These are phyloP conservation scores for Chaetomium olivaceum DNA, from an alignment of 2,329 filamentous ascomycete genomes.

Conservation along the genomic window DNA sequence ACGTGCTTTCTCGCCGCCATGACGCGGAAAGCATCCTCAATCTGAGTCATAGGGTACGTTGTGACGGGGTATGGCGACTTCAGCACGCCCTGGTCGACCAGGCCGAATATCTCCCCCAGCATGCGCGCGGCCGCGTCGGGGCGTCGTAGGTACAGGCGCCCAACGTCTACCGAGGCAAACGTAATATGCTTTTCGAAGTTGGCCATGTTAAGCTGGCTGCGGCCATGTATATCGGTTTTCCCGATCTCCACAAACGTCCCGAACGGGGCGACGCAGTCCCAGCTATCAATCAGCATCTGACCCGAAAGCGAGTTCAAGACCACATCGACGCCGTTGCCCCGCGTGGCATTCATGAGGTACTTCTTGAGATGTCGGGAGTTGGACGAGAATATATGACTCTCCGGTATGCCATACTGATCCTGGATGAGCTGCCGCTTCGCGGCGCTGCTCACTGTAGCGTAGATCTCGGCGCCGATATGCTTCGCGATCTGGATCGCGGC, in stretches of 20 bases:
- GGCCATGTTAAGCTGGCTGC: neutral
- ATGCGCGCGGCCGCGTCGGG: neutral
- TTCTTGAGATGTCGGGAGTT: neutral
- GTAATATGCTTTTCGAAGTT: neutral
- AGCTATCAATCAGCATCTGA: neutral
- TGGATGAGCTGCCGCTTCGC: neutral
- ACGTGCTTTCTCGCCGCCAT: neutral
- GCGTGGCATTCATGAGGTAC: neutral
- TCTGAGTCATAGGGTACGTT: neutral
- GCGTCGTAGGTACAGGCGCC: neutral
- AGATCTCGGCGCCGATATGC: conserved; percentile 2
- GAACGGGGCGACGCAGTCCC: neutral
- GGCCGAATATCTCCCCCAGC: neutral
- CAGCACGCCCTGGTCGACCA: neutral
- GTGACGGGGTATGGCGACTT: neutral
- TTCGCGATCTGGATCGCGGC: neutral
- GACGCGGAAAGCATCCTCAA: neutral
- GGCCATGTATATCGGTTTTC: neutral
- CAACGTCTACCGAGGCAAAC: conserved; percentile 1
- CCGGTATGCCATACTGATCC: neutral
- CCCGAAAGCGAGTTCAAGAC: neutral
- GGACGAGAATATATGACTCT: neutral
- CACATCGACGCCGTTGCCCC: neutral
- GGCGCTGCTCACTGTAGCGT: neutral
- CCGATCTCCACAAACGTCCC: neutral